A percentile compares a stretch with the other conserved stretches of the same genome.
Conservation (phyloP, 805 yeast genomes). For the Alloascoidea hylecoeti region DNA sequence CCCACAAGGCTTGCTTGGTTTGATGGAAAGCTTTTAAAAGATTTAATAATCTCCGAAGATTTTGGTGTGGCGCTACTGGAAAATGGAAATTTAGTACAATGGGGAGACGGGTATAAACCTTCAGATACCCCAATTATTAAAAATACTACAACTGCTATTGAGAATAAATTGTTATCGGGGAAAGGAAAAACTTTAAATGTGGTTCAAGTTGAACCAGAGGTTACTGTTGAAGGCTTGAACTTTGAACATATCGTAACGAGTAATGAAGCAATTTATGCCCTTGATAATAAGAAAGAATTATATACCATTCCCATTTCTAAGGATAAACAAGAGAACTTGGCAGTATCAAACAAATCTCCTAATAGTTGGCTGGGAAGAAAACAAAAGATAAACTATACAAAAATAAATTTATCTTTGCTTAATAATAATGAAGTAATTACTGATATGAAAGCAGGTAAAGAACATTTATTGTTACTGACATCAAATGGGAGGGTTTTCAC, state of each 20-base stretch:
- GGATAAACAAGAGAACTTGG: not conserved
- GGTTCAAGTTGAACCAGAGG: conserved; percentile 15
- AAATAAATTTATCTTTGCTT: not conserved
- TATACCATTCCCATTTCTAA: conserved; percentile 16
- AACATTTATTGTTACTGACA: conserved; percentile 56
- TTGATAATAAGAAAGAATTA: conserved; percentile 11
- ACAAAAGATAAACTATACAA: not conserved
- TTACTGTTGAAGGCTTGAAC: conserved; percentile 31
- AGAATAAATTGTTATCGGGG: not conserved
- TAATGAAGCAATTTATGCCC: conserved; percentile 19
- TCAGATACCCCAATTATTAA: conserved; percentile 14
- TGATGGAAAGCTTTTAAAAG: conserved; percentile 42
- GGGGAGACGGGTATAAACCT: conserved; percentile 33
- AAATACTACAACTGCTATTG: not conserved
- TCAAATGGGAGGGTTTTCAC: conserved; percentile 47
- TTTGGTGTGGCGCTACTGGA: conserved; percentile 42
- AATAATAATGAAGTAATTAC: conserved; percentile 29
- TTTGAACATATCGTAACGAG: conserved; percentile 32
- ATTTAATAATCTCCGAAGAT: conserved; percentile 35
- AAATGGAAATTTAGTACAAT: conserved; percentile 62
- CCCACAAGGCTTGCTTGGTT: conserved; percentile 55
- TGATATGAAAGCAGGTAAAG: conserved; percentile 43
- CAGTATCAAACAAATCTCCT: not conserved
- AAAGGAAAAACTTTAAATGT: no score
- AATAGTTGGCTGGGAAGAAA: not conserved